These are phyloP conservation scores for Dendrocalamus latiflorus DNA, from an alignment of 202 grass and related monocot genomes.

Conservation along the genomic window DNA sequence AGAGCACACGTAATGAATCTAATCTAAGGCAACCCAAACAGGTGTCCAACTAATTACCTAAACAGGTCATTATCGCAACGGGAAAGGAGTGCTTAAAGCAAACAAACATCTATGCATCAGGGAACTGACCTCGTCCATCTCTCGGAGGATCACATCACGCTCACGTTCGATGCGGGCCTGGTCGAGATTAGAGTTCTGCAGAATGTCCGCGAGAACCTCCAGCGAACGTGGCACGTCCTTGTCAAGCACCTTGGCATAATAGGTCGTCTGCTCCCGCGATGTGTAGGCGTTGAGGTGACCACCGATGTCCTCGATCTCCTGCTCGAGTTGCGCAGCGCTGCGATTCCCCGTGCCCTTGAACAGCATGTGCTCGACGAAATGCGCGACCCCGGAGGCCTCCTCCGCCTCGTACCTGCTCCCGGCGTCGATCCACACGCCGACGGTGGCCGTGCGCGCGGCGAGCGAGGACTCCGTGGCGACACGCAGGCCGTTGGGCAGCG, in stretches of 20 bases:
- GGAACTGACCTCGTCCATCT: conserved; percentile 85
- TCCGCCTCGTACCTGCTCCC: conserved; percentile 83
- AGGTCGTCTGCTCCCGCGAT: conserved; percentile 92
- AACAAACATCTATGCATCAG: background rate
- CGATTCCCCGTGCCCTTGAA: too few relatives aligned
- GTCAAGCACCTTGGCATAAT: conserved; percentile 88
- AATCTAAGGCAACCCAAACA: background rate
- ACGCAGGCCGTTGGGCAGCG: conserved; percentile 75
- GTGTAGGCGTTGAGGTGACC: conserved; percentile 97
- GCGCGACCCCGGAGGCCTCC: conserved; percentile 65
- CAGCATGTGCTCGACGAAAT: conserved; percentile 99
- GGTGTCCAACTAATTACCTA: background rate
- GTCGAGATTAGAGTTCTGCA: conserved; percentile 87
- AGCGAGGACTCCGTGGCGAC: conserved; percentile 89
- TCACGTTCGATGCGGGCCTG: conserved; percentile 71
- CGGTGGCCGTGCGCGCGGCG: too few relatives aligned
- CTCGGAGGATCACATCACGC: conserved; percentile 82
- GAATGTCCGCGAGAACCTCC: conserved; percentile 70
- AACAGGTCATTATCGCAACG: background rate
- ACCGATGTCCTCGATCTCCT: conserved; percentile 98
- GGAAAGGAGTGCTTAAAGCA: background rate
- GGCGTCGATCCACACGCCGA: too few relatives aligned
- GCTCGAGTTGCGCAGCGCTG: conserved; percentile 77
- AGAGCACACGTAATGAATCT: background rate
- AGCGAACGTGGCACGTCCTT: conserved; percentile 81